Evolutionary conservation across 2,329 filamentous ascomycete genomes (phyloP).

Genomic region (Diaporthe ampelina): DNA sequence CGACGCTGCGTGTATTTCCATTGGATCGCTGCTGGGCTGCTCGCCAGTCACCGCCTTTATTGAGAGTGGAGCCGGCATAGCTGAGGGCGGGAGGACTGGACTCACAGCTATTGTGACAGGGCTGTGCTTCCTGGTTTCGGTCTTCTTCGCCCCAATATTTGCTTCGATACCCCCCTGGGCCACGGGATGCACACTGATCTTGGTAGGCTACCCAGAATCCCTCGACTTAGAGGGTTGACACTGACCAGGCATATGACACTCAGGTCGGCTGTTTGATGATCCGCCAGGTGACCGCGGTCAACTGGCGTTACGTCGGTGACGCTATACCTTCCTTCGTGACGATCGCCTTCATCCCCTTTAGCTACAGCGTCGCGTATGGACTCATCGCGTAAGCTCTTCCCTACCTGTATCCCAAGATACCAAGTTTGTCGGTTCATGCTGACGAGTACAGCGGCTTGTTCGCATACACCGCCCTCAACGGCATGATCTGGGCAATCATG

Average conservation of each 20-base stretch:
- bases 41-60: conserved; percentile 90
- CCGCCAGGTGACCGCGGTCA: conserved; percentile 79
- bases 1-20: conserved; percentile 79
- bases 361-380: conserved; percentile 83
- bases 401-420: background rate
- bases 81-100: conserved; percentile 87
- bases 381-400: conserved; percentile 73
- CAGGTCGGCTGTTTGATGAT: conserved; percentile 82
- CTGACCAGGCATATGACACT: conserved; percentile 19
- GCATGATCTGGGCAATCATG: conserved; percentile 61
- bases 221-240: background rate
- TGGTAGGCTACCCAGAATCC: conserved; percentile 58
- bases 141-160: conserved; percentile 93
- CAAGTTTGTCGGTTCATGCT: background rate
- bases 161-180: conserved; percentile 92
- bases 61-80: conserved; percentile 91
- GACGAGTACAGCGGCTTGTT: conserved; percentile 62
- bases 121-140: conserved; percentile 86
- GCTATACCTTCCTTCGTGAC: conserved; percentile 83
- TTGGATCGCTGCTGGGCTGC: conserved; percentile 80
- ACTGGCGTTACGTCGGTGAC: conserved; percentile 83
- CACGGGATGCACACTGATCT: conserved; percentile 85
- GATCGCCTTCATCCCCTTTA: conserved; percentile 82
- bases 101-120: conserved; percentile 85
- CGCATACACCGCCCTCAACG: conserved; percentile 65